Base-by-base conservation (phyloP, 352 stramenopile species). In the Pythium brassicae region DNA sequence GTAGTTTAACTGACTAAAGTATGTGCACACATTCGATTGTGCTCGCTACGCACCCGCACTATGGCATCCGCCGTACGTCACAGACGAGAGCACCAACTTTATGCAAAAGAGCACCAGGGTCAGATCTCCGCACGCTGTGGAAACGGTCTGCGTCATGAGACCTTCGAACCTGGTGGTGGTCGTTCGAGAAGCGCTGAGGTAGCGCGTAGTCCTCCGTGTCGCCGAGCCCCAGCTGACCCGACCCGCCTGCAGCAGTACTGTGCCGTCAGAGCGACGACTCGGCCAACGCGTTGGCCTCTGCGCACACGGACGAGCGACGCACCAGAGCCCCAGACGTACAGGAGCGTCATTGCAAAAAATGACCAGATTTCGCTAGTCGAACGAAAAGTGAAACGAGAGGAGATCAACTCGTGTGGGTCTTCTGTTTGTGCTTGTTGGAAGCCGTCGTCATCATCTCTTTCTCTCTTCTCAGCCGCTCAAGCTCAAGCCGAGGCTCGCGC, bases 1-100 rank as follows among this genome's bases (percentile, higher is more conserved):
- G 10, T 2, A 19, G n/a, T n/a, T 40, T 32, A 14, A 10, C 12
- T 15, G 2, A 32, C 11, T 27, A 5, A 7, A 37, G 32, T 11
- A 1, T 14, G 32, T 11, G 32, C 32, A 20, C 35, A 19, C 9
- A 49, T 19, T 42, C 17, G 19, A 23, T 53, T 37, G 8, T 37
- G 46, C 17, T 22, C 1, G 12, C 9, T 35, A 35, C 29, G 48
- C 35, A 93, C 83, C 83, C 70, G 76, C 73, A 48, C 65, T 89
- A 50, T 94, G 83, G 40, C 83, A 88, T 35, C 83, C 83, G 27
- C 83, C 80, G 9, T 77, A 84, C 6, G 43, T 64, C 44, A 91
- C 56, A 2, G 69, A 76, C 26, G 68, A 32, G 8, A 78, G 27
- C 39, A 58, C 42, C 20, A 76, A 32, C 65, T 74, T 32, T n/a